A percentile compares a stretch with the other conserved stretches of the same genome.
Evolutionary conservation across 176 grass and related monocot genomes (phyloP).

Genomic region (Themeda triandra): DNA sequence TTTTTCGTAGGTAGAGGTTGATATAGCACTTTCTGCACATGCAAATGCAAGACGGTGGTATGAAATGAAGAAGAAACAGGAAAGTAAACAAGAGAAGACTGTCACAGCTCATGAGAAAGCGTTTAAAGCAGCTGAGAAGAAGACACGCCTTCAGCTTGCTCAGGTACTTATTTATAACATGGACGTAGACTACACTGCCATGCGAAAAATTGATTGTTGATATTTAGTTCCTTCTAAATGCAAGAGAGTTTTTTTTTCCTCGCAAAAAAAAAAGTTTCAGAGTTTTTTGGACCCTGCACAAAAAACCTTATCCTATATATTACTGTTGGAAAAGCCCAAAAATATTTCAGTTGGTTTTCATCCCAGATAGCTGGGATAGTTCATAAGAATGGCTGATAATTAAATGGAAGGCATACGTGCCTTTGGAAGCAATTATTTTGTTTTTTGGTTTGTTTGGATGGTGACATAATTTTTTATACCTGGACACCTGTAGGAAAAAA

Average conservation of each 20-base stretch:
- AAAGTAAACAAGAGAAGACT: constrained; percentile 95
- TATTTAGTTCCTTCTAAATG: neutral
- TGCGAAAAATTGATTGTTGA: neutral
- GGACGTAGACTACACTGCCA: neutral
- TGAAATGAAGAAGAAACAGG: constrained; percentile 97
- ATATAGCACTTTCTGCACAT: constrained; percentile 97
- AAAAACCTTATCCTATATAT: neutral
- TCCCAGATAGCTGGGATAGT: constrained; percentile 6
- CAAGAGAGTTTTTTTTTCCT: too few species aligned
- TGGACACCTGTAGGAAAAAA: constrained; percentile 68
- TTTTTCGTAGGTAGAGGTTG: constrained; percentile 75
- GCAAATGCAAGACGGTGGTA: constrained; percentile 97
- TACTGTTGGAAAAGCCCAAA: neutral
- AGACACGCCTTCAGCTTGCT: constrained; percentile 89
- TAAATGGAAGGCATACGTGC: neutral
- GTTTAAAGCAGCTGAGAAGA: constrained; percentile 99
- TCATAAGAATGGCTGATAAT: neutral
- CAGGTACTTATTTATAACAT: constrained; percentile 48
- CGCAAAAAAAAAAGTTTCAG: too few species aligned
- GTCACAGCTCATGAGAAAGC: constrained; percentile 89
- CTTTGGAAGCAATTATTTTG: neutral
- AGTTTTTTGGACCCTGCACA: neutral
- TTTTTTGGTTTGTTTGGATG: neutral
- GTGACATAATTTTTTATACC: neutral
- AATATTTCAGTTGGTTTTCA: constrained; percentile 4